Evolutionary conservation across 2,329 filamentous ascomycete species (phyloP).

Genomic region (Hypoxylon sp.): DNA sequence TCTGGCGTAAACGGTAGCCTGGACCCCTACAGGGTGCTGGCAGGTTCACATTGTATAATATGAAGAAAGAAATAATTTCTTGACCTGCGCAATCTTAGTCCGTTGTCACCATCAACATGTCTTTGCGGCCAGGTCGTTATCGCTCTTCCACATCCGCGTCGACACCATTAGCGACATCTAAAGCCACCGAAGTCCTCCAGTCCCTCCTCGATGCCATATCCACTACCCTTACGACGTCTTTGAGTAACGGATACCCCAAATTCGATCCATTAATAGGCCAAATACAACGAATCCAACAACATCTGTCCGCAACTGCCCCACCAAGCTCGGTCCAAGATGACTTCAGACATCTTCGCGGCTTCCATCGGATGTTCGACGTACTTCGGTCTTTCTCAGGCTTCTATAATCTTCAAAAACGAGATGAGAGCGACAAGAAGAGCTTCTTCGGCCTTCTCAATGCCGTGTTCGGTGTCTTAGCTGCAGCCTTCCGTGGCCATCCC

Average conservation of each 20-base stretch:
- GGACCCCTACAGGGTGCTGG: constrained; percentile 51
- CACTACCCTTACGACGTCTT: constrained; percentile 54
- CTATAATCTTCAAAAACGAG: constrained; percentile 77
- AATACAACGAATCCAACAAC: constrained; percentile 76
- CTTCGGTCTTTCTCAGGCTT: constrained; percentile 80
- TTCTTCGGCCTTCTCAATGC: constrained; percentile 79
- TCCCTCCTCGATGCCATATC: constrained; percentile 66
- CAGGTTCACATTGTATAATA: constrained; percentile 48
- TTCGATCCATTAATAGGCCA: constrained; percentile 66
- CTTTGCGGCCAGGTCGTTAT: constrained; percentile 69
- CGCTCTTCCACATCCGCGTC: constrained; percentile 76
- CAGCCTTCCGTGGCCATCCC: constrained; percentile 81
- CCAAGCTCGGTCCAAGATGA: constrained; percentile 77
- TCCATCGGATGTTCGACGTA: constrained; percentile 78
- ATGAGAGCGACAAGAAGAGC: constrained; percentile 72
- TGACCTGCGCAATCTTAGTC: constrained; percentile 34
- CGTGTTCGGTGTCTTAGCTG: constrained; percentile 80
- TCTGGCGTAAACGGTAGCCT: constrained; percentile 48
- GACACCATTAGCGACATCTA: constrained; percentile 67
- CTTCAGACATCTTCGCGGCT: constrained; percentile 85
- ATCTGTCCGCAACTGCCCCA: constrained; percentile 64
- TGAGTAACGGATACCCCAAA: constrained; percentile 63
- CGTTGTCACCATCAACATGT: constrained; percentile 60
- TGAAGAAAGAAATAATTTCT: constrained; percentile 45
- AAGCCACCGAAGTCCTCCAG: constrained; percentile 72